Base-by-base conservation (phyloP, 164 flowering plant species). In the Hamamelis virginiana region DNA sequence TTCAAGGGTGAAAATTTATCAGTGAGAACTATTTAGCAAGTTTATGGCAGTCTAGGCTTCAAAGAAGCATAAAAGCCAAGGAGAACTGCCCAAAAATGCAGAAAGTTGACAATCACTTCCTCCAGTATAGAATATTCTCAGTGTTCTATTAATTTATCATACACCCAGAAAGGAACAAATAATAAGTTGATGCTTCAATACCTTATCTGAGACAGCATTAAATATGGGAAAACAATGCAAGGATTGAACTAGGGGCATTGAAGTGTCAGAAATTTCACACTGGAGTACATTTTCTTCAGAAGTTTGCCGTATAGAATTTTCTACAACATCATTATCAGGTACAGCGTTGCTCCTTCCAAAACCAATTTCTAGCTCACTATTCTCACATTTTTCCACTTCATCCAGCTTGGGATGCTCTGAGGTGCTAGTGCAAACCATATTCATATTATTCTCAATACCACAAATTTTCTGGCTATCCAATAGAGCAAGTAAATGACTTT, bases 151-250 rank as follows among this genome's bases (percentile, higher is more conserved):
- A 65, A 18, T 33, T 58, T 51, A 23, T 9, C 16, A 27, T 27
- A 57, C 60, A 57, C 9, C 8, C 5, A 12, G 12, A 1, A 26
- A 11, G 3, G 10, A 18, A 51, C 26, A 14, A 22, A 12, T 23
- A 66, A 28, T 13, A 51, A 18, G 68, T 41, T n/a, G 8, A 53
- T 12, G 38, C 9, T 33, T 64, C 58, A 16, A 58, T 80, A 84
- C 85, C 87, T 82, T 73, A 62, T 71, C 50, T 23, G 76, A 71
- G 25, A 43, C 47, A 38, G 59, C 22, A 59, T 41, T 66, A 19
- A 26, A 38, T 44, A 69, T 9, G 8, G 80, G 78, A 65, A 72
- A 72, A 70, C 60, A 50, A 11, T 43, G 55, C 45, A 67, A 66
- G 41, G 77, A 66, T 56, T 75, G 79, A 61, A 58, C 46, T 23